Base-by-base conservation (phyloP, 106 monocot genomes). In the Acanthochlamys bracteata region DNA sequence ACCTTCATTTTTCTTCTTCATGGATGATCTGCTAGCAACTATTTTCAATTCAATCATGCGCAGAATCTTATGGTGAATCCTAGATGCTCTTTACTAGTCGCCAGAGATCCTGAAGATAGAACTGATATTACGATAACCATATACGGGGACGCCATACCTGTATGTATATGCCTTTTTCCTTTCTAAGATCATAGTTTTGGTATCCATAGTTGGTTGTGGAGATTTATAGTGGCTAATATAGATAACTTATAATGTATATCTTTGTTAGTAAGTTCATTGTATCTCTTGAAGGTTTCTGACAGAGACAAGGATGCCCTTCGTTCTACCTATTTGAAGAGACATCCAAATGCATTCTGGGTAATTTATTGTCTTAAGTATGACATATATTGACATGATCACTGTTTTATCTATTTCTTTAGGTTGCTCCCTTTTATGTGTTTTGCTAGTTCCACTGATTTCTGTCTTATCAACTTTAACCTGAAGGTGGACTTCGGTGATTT, bases 401-500 rank as follows among this genome's bases (percentile, higher is more conserved):
- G 43, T 8, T 13, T 43, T 43, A 13, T 43, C 13, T 7, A 43
- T 43, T 43, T 43, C 43, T 43, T 43, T 43, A 8, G 20, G n/a
- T 42, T 57, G 12, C 53, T 4, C 15, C 58, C 25, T 11, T 25
- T 39, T 19, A 10, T 22, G 20, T 13, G 6, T 27, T 51, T 24
- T 42, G 60, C 69, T 15, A n/a, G 20, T 67, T 57, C 19, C 12
- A 11, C 39, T 61, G 43, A 61, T 55, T 60, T 16, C 17, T 75
- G 40, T 59, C 52, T 33, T 4, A 55, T 39, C 43, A 10, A 16
- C 57, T 46, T 68, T 20, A 20, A 51, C 42, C 64, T 12, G 12
- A 68, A 94, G 94, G 95, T 90, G 73, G 90, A 90, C 70, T 90
- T 88, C 79, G 95, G 95, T 65, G 95, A 96, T 68, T 90, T 96